phyloP scores from a whole-genome alignment of 805 yeast genomes.

The Pichia scutulata region DNA sequence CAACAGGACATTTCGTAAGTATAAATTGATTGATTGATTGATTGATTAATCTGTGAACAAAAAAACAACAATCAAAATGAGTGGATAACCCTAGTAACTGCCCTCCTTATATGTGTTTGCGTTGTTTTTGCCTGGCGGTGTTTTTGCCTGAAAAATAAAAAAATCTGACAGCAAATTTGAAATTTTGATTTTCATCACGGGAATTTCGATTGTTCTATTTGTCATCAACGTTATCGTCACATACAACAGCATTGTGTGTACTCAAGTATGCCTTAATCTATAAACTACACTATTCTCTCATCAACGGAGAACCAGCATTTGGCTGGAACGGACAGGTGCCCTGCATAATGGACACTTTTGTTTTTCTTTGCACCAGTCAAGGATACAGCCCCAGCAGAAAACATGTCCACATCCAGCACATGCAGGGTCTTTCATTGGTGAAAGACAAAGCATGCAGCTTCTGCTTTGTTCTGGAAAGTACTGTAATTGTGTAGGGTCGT shows the following conservation, averaged over 20 bases:
- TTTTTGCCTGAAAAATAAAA: background rate
- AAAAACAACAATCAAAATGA: too few relatives aligned
- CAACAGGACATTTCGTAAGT: background rate
- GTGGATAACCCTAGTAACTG: background rate
- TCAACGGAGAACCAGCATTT: constrained; percentile 48
- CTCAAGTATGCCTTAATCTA: too few relatives aligned
- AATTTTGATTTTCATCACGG: background rate
- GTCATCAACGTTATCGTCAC: too few relatives aligned
- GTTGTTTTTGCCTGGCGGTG: background rate
- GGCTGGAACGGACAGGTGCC: constrained; percentile 55
- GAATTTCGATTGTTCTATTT: background rate
- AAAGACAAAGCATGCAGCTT: constrained; percentile 77
- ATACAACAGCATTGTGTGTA: too few relatives aligned
- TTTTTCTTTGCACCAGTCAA: constrained; percentile 81
- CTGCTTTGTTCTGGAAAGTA: constrained; percentile 67
- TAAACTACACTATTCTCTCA: too few relatives aligned
- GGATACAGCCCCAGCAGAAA: constrained; percentile 87
- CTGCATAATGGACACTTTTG: constrained; percentile 92
- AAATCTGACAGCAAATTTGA: background rate
- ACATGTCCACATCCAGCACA: constrained; percentile 87
- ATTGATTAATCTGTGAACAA: too few relatives aligned
- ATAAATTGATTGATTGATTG: background rate
- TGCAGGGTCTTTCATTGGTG: constrained; percentile 73
- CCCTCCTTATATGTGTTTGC: background rate
- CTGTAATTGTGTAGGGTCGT: constrained; percentile 49